Base-by-base conservation (phyloP, 106 monocot genomes). In the Dendrobium officinale region DNA sequence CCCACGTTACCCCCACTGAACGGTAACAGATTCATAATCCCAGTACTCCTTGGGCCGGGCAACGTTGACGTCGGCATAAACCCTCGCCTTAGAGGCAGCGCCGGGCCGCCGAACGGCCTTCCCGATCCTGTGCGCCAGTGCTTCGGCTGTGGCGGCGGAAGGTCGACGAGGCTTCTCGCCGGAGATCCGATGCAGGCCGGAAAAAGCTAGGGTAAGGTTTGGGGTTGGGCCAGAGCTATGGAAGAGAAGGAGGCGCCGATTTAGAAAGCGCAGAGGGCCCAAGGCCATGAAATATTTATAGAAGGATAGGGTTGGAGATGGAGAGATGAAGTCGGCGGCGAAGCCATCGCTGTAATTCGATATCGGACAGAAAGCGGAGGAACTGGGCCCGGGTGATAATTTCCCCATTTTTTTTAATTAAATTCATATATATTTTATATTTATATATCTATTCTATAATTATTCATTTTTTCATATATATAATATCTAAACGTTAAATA, bases 21-120 rank as follows among this genome's bases (percentile, higher is more conserved):
- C 85, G 84, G 85, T 61, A 79, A 93, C 85, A 45, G 88, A 85
- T 79, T 93, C 93, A 85, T 91, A 91, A 76, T 91, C 91, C 91
- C 91, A 91, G 82, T 88, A 91, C 55, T 91, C 91, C 75, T 84
- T 79, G 76, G 91, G 88, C 29, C 88, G 86, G 68, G 82, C 16
- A 29, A 88, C 88, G 79, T 91, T 91, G 70, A 88, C 80, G 42
- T 91, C 88, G 54, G 91, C 81, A 76, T 86, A 84, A 37, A 83
- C 85, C 82, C 88, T 81, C 33, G 91, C 88, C 78, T 83, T 83
- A 33, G 91, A 91, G 22, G 85, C 76, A 13, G 80, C 93, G 80
- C 93, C 93, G 45, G 88, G 88, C 56, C 82, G 82, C 77, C 94
- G 88, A 33, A 88, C 48, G 73, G 91, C 83, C 66, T 90, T 91